phyloP scores from a whole-genome alignment of 1,284 basidiomycete genomes.

The Waitea zeae region DNA sequence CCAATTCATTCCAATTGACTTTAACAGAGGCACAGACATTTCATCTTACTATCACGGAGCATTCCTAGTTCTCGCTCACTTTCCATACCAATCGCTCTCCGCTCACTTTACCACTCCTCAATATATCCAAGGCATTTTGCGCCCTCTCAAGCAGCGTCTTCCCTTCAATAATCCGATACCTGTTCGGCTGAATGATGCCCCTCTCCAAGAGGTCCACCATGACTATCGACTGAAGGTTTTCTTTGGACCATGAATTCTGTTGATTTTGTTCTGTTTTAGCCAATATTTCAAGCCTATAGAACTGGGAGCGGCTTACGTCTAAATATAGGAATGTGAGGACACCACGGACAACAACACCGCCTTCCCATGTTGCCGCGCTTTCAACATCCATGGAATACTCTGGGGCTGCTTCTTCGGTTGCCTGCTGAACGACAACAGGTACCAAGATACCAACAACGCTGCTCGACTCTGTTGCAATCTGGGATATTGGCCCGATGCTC shows the following conservation, averaged over 20 bases:
- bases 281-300: too few species aligned
- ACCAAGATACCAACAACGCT: slow-evolving; percentile 26
- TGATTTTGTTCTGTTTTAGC: too few species aligned
- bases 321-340: background rate
- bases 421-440: slow-evolving; percentile 16
- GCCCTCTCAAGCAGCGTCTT: background rate
- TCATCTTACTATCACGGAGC: too few species aligned
- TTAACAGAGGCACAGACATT: too few species aligned
- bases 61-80: too few species aligned
- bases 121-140: background rate
- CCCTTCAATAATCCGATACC: background rate
- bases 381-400: background rate
- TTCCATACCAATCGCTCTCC: background rate
- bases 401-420: background rate
- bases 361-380: too few species aligned
- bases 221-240: background rate
- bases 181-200: background rate
- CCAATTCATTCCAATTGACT: too few species aligned
- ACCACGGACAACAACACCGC: background rate
- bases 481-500: slow-evolving; percentile 15
- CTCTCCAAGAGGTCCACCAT: background rate
- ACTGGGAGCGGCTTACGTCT: too few species aligned
- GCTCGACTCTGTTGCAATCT: slow-evolving; percentile 17
- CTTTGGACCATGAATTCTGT: background rate
- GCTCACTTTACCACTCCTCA: background rate